Evolutionary conservation across 2,329 filamentous ascomycete genomes (phyloP).

Genomic region (Zopfia rhizophila): DNA sequence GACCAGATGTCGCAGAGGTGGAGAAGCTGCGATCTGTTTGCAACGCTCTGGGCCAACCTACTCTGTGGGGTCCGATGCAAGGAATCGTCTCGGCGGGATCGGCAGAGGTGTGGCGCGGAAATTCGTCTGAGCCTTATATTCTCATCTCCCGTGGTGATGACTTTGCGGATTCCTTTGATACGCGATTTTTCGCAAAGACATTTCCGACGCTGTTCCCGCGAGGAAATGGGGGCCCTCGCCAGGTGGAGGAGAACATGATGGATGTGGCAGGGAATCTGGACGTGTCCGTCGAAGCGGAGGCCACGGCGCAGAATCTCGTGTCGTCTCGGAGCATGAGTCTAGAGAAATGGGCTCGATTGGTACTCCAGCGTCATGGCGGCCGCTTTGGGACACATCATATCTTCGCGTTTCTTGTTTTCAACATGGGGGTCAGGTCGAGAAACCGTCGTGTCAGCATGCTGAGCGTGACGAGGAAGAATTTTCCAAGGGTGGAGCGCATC

Average conservation of each 20-base stretch:
- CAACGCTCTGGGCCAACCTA: slow-evolving; percentile 2
- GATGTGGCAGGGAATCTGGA: too few species aligned
- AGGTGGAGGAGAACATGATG: slow-evolving; percentile 6
- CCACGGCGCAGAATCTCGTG: background rate
- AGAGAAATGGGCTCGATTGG: slow-evolving; percentile 7
- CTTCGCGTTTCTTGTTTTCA: slow-evolving; percentile 12
- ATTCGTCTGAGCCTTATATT: slow-evolving; percentile 9
- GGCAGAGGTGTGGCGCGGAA: slow-evolving; percentile 4
- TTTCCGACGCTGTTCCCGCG: slow-evolving; percentile 15
- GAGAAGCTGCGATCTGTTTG: slow-evolving; percentile 12
- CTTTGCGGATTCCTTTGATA: slow-evolving; percentile 12
- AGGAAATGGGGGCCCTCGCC: slow-evolving; percentile 10
- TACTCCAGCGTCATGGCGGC: slow-evolving; percentile 13
- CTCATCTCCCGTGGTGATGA: slow-evolving; percentile 8
- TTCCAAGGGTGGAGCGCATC: slow-evolving; percentile 7
- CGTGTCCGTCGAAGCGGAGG: too few species aligned
- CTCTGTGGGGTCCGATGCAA: background rate
- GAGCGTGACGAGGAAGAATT: slow-evolving; percentile 12
- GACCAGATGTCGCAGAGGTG: slow-evolving; percentile 3
- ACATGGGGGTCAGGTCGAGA: slow-evolving; percentile 8
- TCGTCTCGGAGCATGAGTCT: slow-evolving; percentile 7
- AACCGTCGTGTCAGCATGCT: slow-evolving; percentile 14
- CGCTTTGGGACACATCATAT: slow-evolving; percentile 3
- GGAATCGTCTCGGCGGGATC: slow-evolving; percentile 2
- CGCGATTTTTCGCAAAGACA: slow-evolving; percentile 12